Base-by-base conservation (phyloP, 179 eudicot species). In the Carnegiea gigantea region DNA sequence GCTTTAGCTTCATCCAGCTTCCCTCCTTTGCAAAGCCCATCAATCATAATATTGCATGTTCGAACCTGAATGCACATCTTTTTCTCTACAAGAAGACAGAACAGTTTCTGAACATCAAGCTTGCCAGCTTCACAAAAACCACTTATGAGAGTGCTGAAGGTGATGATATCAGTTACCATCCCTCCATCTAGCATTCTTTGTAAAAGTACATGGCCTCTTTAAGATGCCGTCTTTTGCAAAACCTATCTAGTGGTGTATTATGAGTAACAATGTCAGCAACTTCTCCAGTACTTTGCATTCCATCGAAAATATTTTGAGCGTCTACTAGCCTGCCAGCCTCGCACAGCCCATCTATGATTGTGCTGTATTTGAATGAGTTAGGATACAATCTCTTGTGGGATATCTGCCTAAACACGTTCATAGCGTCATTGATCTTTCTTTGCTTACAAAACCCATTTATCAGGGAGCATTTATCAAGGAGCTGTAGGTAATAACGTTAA, bases 141-240 rank as follows among this genome's bases (percentile, higher is more conserved):
- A 33, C 1, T 33, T 33, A 33, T 33, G 36, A 33, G 36, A 65
- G 44, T 68, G 5, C 1, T 40, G 59, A 57, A 70, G 40, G 28
- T 9, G 23, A 82, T 38, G 51, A 57, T 71, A 70, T 82, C 9
- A 40, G 49, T 60, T 43, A 20, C 15, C 15, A 77, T 10, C 17
- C 59, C 36, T 60, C 0, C 10, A 6, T 21, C 72, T 28, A 53
- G 53, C 71, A 82, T 54, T 7, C 28, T 36, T 9, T 13, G 5
- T 15, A 77, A 82, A 17, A 44, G n/a, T 10, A 26, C 70, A 82
- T 28, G 9, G 84, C 84, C 76, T 82, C 79, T 20, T 1, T 70
- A 20, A 82, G 48, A n/a, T 38, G 5, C 17, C 40, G 17, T 33
- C 33, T 21, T 46, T 82, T 77, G 15, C 76, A 82, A 18, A 77